Evolutionary conservation across 345 rosid genomes (phyloP).

Genomic region (Leavenworthia alabamica): DNA sequence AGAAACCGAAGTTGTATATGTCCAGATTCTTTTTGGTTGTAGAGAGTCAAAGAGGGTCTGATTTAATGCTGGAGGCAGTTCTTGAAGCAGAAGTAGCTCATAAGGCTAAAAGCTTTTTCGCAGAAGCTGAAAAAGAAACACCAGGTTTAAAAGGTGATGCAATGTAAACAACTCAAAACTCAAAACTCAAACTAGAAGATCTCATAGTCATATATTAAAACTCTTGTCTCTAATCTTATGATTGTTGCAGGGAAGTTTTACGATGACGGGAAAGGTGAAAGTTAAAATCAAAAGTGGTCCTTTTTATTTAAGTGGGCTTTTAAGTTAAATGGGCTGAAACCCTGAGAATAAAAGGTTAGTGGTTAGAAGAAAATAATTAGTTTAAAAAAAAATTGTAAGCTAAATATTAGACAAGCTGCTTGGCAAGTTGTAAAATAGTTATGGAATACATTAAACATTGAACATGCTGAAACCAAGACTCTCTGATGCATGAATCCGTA

Average conservation of each 20-base stretch:
- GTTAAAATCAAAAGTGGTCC: slow-evolving; percentile 6
- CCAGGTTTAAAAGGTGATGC: slow-evolving; percentile 30
- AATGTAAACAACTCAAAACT: background rate
- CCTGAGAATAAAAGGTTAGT: too few species aligned
- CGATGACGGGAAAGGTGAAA: slow-evolving; percentile 1
- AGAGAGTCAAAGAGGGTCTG: slow-evolving; percentile 53
- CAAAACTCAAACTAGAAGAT: slow-evolving; percentile 26
- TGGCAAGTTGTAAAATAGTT: too few species aligned
- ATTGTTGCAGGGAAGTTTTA: slow-evolving; percentile 8
- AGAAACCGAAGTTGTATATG: background rate
- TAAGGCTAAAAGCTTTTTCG: slow-evolving; percentile 56
- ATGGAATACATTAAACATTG: too few species aligned
- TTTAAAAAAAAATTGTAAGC: too few species aligned
- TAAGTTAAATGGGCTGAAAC: background rate
- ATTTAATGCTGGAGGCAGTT: slow-evolving; percentile 55
- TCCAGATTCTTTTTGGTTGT: slow-evolving; percentile 3
- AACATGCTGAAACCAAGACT: too few species aligned
- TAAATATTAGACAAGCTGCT: too few species aligned
- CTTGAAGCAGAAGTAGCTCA: slow-evolving; percentile 64
- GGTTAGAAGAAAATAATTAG: too few species aligned
- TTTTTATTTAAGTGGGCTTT: background rate
- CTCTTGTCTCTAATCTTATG: slow-evolving; percentile 1
- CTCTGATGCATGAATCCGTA: too few species aligned
- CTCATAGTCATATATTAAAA: too few species aligned
- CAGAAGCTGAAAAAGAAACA: slow-evolving; percentile 50